phyloP scores from a whole-genome alignment of 768 basidiomycete species.

The Suillus brevipes region DNA sequence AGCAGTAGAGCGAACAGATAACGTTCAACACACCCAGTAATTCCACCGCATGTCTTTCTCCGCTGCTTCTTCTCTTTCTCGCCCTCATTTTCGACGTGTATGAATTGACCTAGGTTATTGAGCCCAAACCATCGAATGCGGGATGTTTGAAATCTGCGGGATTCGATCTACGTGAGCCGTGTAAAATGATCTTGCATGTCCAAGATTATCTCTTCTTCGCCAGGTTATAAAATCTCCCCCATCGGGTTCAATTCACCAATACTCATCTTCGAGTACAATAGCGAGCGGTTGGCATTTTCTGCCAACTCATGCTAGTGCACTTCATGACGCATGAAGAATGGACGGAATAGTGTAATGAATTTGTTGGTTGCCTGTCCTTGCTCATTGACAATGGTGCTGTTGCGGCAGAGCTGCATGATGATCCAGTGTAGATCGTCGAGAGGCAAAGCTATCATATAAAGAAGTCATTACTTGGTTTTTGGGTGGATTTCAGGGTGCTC shows the following conservation, averaged over 20 bases:
- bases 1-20: neutral
- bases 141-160: conserved; percentile 6
- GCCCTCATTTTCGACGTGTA: conserved; percentile 10
- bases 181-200: conserved; percentile 13
- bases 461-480: too few relatives aligned
- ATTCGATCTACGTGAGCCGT: conserved; percentile 11
- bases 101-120: conserved; percentile 8
- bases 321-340: conserved; percentile 12
- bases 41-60: conserved; percentile 3
- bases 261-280: neutral
- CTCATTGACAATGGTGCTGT: conserved; percentile 6
- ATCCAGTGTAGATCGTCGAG: neutral
- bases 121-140: conserved; percentile 10
- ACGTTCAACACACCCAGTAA: neutral
- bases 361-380: conserved; percentile 11
- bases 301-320: conserved; percentile 6
- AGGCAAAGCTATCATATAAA: too few relatives aligned
- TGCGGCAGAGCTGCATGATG: conserved; percentile 9
- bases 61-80: conserved; percentile 5
- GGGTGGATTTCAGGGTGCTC: too few relatives aligned
- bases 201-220: conserved; percentile 1
- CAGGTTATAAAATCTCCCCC: too few relatives aligned
- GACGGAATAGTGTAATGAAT: conserved; percentile 9
- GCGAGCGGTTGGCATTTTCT: conserved; percentile 7
- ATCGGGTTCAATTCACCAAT: too few relatives aligned